These are phyloP conservation scores for Tolypocladium pustulatum DNA, from an alignment of 2,329 filamentous ascomycete genomes.

Conservation along the genomic window DNA sequence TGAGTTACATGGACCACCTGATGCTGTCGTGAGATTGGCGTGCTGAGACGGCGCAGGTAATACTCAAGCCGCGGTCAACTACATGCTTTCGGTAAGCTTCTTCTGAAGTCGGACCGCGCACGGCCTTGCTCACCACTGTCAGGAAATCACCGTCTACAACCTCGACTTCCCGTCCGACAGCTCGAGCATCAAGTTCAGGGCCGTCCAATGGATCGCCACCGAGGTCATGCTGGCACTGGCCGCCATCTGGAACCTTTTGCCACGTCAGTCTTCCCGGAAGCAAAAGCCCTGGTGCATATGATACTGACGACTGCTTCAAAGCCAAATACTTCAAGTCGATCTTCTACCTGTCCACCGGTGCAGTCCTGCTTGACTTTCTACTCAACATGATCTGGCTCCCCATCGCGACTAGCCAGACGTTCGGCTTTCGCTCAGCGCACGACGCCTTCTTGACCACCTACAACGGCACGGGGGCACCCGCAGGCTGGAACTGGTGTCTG, in stretches of 20 bases:
- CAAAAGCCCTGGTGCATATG: background rate
- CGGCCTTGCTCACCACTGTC: background rate
- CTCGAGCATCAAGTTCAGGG: constrained; percentile 44
- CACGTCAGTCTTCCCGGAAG: constrained; percentile 13
- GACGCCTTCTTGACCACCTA: constrained; percentile 52
- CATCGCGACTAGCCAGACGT: constrained; percentile 42
- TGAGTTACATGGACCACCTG: constrained; percentile 7
- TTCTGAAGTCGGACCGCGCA: background rate
- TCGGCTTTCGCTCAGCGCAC: constrained; percentile 46
- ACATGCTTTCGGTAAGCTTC: background rate
- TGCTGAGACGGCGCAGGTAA: background rate
- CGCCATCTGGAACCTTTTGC: constrained; percentile 36
- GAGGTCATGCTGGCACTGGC: constrained; percentile 40
- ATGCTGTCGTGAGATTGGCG: background rate
- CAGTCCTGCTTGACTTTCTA: constrained; percentile 47
- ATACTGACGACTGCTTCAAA: background rate
- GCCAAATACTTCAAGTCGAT: constrained; percentile 30
- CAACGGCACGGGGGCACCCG: constrained; percentile 43
- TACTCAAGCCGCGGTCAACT: background rate
- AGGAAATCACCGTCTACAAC: constrained; percentile 48
- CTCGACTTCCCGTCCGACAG: constrained; percentile 42
- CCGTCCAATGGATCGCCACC: constrained; percentile 50
- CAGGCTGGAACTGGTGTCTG: constrained; percentile 53
- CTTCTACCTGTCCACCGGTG: constrained; percentile 36
- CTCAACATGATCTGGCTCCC: constrained; percentile 52